Evolutionary conservation across 306 rosid species (phyloP).

Genomic region (Comarum palustre): DNA sequence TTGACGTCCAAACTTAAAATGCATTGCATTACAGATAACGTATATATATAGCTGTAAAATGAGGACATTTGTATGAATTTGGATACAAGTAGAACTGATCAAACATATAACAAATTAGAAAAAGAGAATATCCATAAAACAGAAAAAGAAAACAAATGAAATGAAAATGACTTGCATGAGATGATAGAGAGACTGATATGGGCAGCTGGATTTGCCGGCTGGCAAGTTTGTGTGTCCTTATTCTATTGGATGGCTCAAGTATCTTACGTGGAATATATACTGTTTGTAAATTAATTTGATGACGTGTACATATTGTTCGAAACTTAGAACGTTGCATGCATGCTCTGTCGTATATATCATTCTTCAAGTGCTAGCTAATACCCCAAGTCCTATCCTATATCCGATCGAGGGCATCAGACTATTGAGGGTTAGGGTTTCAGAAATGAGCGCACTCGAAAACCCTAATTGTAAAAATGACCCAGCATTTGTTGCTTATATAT

Average conservation of each 20-base stretch:
- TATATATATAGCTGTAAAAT: not conserved
- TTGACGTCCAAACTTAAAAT: not conserved
- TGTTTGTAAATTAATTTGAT: not conserved
- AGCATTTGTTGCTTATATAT: not conserved
- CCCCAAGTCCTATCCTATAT: too few species aligned
- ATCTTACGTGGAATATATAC: constrained; percentile 17
- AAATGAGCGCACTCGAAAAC: not conserved
- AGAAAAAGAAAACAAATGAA: not conserved
- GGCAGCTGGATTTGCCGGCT: constrained; percentile 48
- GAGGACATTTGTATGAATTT: not conserved
- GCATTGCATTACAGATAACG: not conserved
- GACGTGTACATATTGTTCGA: not conserved
- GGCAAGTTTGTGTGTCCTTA: constrained; percentile 37
- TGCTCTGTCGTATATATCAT: too few species aligned
- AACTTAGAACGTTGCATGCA: too few species aligned
- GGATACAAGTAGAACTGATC: not conserved
- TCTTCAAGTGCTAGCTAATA: too few species aligned
- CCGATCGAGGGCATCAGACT: too few species aligned
- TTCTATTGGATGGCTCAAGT: not conserved
- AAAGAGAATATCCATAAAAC: not conserved
- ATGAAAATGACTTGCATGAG: not conserved
- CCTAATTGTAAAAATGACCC: not conserved
- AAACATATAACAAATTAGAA: too few species aligned
- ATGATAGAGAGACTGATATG: not conserved
- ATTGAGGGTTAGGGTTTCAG: too few species aligned